Conservation (phyloP, 2,329 filamentous ascomycete genomes). For the Penicillium paneum region DNA sequence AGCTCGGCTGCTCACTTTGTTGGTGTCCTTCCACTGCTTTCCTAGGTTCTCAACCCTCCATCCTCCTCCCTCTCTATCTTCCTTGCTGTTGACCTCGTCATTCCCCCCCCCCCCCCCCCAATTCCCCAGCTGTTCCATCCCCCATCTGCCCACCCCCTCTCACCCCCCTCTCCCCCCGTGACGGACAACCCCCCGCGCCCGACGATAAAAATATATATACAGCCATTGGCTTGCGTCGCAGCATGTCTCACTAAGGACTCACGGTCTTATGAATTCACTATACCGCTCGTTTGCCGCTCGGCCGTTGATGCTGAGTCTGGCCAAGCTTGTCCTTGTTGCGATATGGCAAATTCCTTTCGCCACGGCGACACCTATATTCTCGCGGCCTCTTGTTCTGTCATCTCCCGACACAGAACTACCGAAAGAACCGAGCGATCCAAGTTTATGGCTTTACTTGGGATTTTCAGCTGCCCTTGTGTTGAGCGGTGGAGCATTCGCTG, state of each 20-base stretch:
- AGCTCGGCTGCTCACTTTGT: background rate
- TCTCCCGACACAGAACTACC: conserved; percentile 39
- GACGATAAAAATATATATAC: background rate
- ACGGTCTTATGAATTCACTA: conserved; percentile 25
- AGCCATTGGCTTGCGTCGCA: too few species aligned
- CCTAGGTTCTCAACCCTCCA: too few species aligned
- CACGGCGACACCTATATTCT: conserved; percentile 36
- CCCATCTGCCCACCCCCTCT: background rate
- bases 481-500: conserved; percentile 88
- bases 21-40: background rate
- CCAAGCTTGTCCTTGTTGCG: conserved; percentile 41
- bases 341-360: conserved; percentile 39
- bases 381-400: conserved; percentile 13
- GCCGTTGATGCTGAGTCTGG: conserved; percentile 40
- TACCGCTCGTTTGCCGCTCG: conserved; percentile 37
- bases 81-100: background rate
- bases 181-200: background rate
- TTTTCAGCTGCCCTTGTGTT: conserved; percentile 79
- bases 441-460: conserved; percentile 76
- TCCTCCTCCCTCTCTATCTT: background rate
- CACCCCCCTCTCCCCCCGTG: background rate
- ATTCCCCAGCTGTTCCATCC: background rate
- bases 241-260: background rate
- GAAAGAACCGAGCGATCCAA: conserved; percentile 57
- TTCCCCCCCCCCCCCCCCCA: background rate